phyloP scores from a whole-genome alignment of 2,329 filamentous ascomycete genomes.

The Cladosporium cucumerinum region DNA sequence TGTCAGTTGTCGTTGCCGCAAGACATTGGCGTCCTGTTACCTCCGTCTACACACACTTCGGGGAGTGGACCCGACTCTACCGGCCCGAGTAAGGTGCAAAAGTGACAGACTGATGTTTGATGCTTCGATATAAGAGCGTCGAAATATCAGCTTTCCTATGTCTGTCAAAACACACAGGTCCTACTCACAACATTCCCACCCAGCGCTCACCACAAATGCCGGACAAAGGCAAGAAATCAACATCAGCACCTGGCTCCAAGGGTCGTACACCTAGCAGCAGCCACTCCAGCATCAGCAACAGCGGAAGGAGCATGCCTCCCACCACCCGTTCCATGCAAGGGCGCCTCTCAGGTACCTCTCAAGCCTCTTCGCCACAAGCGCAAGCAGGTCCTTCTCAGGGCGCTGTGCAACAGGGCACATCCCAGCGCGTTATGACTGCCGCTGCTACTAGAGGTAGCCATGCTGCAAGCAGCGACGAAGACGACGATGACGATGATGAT shows the following conservation, averaged over 20 bases:
- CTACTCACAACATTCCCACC: background rate
- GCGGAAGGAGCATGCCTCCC: slow-evolving; percentile 9
- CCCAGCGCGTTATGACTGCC: background rate
- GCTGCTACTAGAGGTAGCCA: background rate
- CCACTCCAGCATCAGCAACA: background rate
- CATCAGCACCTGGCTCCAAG: background rate
- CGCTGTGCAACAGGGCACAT: background rate
- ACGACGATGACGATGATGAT: background rate
- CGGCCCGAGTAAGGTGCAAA: background rate
- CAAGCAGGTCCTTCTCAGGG: slow-evolving; percentile 3
- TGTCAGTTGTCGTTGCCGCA: background rate
- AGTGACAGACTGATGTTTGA: background rate
- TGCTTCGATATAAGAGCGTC: background rate
- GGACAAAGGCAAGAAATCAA: background rate
- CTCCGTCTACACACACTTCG: background rate
- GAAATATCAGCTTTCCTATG: background rate
- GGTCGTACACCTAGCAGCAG: background rate
- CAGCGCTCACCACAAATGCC: background rate
- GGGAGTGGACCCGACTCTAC: background rate
- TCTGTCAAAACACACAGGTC: background rate
- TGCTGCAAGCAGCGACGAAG: background rate
- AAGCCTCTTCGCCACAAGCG: background rate
- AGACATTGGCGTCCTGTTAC: background rate
- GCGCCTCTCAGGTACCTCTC: background rate
- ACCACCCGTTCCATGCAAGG: slow-evolving; percentile 8